Base-by-base conservation (phyloP, 78 protist species). In the Chrysochromulina tobinii region DNA sequence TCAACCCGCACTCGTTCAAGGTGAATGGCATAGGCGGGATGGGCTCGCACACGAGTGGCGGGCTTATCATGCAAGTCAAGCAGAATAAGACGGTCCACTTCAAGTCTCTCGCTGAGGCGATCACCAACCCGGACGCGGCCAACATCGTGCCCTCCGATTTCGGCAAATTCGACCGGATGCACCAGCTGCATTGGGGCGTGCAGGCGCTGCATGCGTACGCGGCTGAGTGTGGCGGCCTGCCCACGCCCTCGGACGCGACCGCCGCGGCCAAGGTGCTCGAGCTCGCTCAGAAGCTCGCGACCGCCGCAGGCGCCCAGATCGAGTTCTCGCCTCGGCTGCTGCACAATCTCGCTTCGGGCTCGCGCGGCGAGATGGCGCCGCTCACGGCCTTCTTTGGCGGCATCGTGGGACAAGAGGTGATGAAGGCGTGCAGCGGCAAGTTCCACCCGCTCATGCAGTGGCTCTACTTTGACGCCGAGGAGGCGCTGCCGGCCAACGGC, bases 371-470 rank as follows among this genome's bases (percentile, higher is more conserved):
- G 77, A 1, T 90, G n/a, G 3, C 59, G 23, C 86, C 85, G 17
- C 1, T 72, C 57, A 67, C 87, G 25, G 94, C 94, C 14, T 61
- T 93, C 27, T 38, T 92, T 25, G 96, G 94, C 17, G 92, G 94
- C 61, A 73, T 91, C 25, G 93, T 73, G 25, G 93, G 92, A 50
- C 94, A 96, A 92, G 97, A 95, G 77, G 99, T 97, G 14, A 61
- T 99, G 61, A 99, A 99, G 97, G 99, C 99, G 1, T 87, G 92
- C 94, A 81, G 97, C 38, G 98, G 98, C 88, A 99, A 98, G 95
- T 98, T 96, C 95, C 88, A 38, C 25, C 99, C 99, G 61, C 25
- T 98, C 81, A 3, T 1, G 23, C 99, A 98, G 93, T 91, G 48
- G 66, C 25, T 97, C 55, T 97, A 92, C 90, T 96, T 93, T 57